Evolutionary conservation across 495 filamentous ascomycete species (phyloP).

Genomic region (Penicillium angulare): DNA sequence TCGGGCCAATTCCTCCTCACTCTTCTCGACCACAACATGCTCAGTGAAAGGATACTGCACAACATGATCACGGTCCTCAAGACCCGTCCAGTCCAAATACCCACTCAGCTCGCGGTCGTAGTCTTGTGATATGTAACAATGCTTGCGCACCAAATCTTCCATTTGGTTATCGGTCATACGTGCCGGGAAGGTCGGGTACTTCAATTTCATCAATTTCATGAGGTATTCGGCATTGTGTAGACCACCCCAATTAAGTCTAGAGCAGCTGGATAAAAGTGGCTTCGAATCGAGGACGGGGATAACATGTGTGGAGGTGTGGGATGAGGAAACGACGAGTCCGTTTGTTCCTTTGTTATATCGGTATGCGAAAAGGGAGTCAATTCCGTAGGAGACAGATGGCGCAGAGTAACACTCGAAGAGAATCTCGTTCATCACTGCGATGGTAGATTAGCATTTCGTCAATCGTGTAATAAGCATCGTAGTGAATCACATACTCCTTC

Average conservation of each 20-base stretch:
- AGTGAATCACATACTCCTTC: constrained; percentile 63
- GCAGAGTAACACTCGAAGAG: constrained; percentile 92
- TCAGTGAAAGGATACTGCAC: constrained; percentile 94
- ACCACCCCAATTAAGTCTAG: constrained; percentile 92
- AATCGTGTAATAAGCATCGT: not conserved
- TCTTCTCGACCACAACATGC: constrained; percentile 82
- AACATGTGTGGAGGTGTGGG: constrained; percentile 91
- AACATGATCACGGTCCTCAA: constrained; percentile 84
- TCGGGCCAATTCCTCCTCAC: constrained; percentile 82
- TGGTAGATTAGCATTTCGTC: constrained; percentile 13
- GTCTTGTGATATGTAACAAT: constrained; percentile 83
- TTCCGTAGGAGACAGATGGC: constrained; percentile 85
- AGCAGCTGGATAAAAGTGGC: constrained; percentile 76
- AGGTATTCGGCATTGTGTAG: constrained; percentile 86
- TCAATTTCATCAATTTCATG: constrained; percentile 82
- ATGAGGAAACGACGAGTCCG: constrained; percentile 86
- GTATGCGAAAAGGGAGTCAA: constrained; percentile 95
- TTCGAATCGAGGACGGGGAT: constrained; percentile 88
- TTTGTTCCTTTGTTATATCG: constrained; percentile 84
- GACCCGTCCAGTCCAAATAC: constrained; percentile 81
- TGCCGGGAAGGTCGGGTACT: constrained; percentile 85
- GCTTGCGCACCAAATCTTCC: constrained; percentile 81
- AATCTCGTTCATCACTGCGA: constrained; percentile 89
- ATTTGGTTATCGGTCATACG: constrained; percentile 82
- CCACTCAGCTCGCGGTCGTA: constrained; percentile 72